Conservation (phyloP, 2,329 filamentous ascomycete species). For the Phaeosphaeria sp. region DNA sequence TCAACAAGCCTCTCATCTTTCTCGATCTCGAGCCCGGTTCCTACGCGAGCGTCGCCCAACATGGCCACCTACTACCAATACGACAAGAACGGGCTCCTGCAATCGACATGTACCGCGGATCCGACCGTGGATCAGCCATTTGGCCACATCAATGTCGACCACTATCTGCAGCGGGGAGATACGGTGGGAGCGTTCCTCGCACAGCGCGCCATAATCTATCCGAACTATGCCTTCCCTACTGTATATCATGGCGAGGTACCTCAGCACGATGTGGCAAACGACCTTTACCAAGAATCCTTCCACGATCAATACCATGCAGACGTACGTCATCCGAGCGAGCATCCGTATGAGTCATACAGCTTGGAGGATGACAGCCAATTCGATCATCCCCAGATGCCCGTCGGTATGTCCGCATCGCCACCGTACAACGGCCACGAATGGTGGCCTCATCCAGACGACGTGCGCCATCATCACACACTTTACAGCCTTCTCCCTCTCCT, state of each 20-base stretch:
- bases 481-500: slow-evolving; percentile 20
- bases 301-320: not conserved
- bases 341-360: not conserved
- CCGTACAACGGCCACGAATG: not conserved
- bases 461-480: slow-evolving; percentile 25
- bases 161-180: slow-evolving; percentile 5
- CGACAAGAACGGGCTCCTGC: not conserved
- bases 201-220: slow-evolving; percentile 2
- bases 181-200: slow-evolving; percentile 18
- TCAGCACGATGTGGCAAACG: not conserved
- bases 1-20: not conserved
- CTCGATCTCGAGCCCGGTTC: too few species aligned
- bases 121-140: not conserved
- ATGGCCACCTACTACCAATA: not conserved
- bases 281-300: not conserved
- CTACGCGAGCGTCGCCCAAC: not conserved
- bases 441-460: slow-evolving; percentile 25
- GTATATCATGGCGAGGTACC: not conserved
- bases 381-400: not conserved
- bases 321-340: not conserved
- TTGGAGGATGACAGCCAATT: not conserved
- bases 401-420: not conserved
- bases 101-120: not conserved
- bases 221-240: not conserved
- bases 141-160: not conserved